Evolutionary conservation across 2,329 filamentous ascomycete species (phyloP).

Genomic region (Exophiala dermatitidis): DNA sequence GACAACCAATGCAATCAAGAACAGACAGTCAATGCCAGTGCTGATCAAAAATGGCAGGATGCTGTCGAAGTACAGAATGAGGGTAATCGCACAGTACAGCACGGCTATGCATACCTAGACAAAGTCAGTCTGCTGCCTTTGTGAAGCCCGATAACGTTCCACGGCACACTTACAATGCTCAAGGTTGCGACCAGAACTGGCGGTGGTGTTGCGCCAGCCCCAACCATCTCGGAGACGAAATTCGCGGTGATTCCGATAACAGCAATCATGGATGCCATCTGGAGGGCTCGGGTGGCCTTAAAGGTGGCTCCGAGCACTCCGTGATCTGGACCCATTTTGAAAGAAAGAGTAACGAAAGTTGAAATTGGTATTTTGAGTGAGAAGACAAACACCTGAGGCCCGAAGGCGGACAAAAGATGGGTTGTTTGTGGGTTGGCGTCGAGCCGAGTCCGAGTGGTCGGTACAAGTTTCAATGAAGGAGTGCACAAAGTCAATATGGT

Average conservation of each 20-base stretch:
- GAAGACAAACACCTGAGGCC: no score
- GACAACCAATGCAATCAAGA: conserved; percentile 71
- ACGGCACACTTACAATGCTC: conserved; percentile 58
- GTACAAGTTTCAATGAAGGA: no score
- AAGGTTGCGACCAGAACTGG: conserved; percentile 70
- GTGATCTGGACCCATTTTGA: conserved; percentile 38
- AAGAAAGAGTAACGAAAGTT: conserved; percentile 3
- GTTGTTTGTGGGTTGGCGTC: not conserved
- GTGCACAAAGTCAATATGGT: no score
- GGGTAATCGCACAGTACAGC: conserved; percentile 71
- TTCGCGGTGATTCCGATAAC: conserved; percentile 75
- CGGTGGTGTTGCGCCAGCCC: conserved; percentile 58
- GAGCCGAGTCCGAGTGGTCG: not conserved
- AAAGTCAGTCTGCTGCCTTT: not conserved
- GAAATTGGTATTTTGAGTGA: not conserved
- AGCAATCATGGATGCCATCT: conserved; percentile 63
- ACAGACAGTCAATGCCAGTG: conserved; percentile 56
- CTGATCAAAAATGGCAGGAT: conserved; percentile 68
- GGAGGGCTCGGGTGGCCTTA: conserved; percentile 62
- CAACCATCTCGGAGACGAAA: conserved; percentile 71
- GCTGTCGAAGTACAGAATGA: conserved; percentile 72
- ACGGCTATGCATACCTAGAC: conserved; percentile 65
- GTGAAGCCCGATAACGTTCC: no score
- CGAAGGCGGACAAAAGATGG: not conserved
- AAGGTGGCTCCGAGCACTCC: conserved; percentile 74